Evolutionary conservation across 2,329 filamentous ascomycete genomes (phyloP).

Genomic region (Didymella pinodella): DNA sequence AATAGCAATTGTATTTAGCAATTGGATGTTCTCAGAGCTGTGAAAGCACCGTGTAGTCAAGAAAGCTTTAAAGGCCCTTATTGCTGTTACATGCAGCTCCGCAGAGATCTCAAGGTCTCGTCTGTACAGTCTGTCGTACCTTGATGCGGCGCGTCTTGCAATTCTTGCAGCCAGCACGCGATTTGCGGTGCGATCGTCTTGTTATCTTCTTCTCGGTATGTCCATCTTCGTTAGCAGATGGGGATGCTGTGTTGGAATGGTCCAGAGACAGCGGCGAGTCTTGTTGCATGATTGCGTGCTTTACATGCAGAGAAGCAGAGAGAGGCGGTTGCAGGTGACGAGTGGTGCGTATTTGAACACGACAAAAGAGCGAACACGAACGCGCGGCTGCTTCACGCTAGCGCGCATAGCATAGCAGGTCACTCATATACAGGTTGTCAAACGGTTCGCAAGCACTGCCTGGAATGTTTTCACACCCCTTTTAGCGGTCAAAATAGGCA

Average conservation of each 20-base stretch:
- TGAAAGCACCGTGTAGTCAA: background rate
- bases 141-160: conserved; percentile 42
- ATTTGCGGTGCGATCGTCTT: conserved; percentile 39
- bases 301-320: background rate
- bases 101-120: background rate
- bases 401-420: background rate
- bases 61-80: background rate
- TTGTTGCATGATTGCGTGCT: conserved; percentile 23
- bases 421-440: background rate
- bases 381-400: background rate
- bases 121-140: conserved; percentile 18
- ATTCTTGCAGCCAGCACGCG: conserved; percentile 39
- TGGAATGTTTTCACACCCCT: background rate
- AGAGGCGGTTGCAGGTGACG: background rate
- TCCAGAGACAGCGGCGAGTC: conserved; percentile 27
- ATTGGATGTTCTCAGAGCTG: background rate
- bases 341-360: conserved; percentile 18
- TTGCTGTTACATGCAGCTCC: background rate
- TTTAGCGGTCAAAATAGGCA: background rate
- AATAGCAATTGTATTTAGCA: background rate
- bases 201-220: conserved; percentile 28
- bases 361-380: conserved; percentile 21
- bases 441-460: conserved; percentile 9
- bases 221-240: conserved; percentile 17
- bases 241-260: conserved; percentile 14